Conservation (phyloP, 305 asterid species). For the Fraxinus floribunda region DNA sequence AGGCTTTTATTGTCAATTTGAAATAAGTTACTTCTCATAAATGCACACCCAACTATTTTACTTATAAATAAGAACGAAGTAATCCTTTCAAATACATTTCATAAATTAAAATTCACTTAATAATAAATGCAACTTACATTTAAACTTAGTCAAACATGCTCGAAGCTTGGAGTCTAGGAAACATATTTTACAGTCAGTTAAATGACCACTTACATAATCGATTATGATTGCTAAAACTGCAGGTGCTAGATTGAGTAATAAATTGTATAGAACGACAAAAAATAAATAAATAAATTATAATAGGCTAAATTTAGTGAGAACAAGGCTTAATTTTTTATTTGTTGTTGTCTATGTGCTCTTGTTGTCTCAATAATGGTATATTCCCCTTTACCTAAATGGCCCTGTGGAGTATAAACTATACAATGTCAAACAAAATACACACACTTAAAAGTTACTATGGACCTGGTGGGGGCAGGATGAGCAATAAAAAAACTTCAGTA, state of each 20-base stretch:
- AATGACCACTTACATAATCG: background rate
- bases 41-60: background rate
- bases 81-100: background rate
- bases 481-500: background rate
- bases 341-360: background rate
- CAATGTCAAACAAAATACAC: background rate
- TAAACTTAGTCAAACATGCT: background rate
- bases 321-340: background rate
- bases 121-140: no score
- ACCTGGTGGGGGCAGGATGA: background rate
- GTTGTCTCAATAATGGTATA: background rate
- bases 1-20: background rate
- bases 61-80: background rate
- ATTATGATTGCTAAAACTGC: background rate
- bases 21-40: background rate
- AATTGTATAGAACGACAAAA: background rate
- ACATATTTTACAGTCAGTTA: background rate
- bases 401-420: background rate
- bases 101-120: background rate
- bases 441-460: background rate
- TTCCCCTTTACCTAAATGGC: background rate
- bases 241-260: background rate
- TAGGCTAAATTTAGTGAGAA: background rate
- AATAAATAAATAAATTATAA: background rate
- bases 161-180: background rate